Evolutionary conservation across 148 eudicot genomes (phyloP), one percentile per base, ranked within the genome.

Genomic region (Limonium bicolor): DNA sequence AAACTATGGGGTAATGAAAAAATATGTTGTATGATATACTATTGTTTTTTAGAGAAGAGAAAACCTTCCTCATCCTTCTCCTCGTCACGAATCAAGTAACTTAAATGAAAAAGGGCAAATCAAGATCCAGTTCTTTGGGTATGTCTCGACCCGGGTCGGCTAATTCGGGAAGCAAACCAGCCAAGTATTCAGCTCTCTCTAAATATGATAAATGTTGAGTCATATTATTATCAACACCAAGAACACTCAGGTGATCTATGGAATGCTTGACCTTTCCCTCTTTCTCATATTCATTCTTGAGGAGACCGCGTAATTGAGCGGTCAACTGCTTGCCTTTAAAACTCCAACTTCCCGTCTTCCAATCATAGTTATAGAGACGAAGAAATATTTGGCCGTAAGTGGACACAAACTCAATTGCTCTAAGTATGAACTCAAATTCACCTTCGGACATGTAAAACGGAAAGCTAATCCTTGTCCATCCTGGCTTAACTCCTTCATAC

Each of bases 341-440:
- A 2, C 49, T 68, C 94, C 94, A 84, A 1, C 36, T 51, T 1
- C 88, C 84, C 3, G 67, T 70, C 51, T 55, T 66, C 94, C 88
- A 84, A 7, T 70, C 67, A 39, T 72, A 56, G 15, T 59, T 43
- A 55, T 84, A 84, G 13, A 71, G 15, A 1, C 66, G 60, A 33
- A 83, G 71, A 41, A 83, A 84, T 16, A 76, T 61, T 38, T 76
- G 76, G 0, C 88, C 94, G 11, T 58, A 76, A 2, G 19, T 36
- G 3, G 81, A 71, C 27, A 76, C 23, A 32, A 84, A 84, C 43
- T 84, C 78, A 1, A 84, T 6, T 12, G 84, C 88, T 2, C 51
- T 56, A 17, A 84, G 37, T 27, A 73, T 66, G 59, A 79, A 79
- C 50, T 84, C 77, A 3, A 70, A 76, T 56, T 79, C 94, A 32